phyloP scores from a whole-genome alignment of 2,329 filamentous ascomycete species.

The Aspergillus fumigatus region DNA sequence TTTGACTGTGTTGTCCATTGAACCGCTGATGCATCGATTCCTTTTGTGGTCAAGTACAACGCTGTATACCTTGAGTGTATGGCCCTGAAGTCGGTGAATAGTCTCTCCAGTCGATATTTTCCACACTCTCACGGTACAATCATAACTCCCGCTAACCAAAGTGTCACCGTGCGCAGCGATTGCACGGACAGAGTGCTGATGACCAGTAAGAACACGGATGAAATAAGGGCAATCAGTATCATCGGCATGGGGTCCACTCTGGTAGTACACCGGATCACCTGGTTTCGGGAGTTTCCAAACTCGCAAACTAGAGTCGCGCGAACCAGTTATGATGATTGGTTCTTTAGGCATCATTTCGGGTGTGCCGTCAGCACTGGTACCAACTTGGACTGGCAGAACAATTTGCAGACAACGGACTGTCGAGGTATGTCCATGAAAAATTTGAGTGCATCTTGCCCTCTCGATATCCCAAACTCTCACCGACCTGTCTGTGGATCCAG shows the following conservation, averaged over 20 bases:
- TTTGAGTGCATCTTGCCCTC: slow-evolving; percentile 83
- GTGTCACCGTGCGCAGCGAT: slow-evolving; percentile 94
- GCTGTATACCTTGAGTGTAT: slow-evolving; percentile 92
- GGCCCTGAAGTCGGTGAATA: slow-evolving; percentile 76
- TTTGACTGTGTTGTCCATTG: slow-evolving; percentile 97
- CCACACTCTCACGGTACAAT: slow-evolving; percentile 93
- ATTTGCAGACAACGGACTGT: slow-evolving; percentile 96
- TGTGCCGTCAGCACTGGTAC: slow-evolving; percentile 64
- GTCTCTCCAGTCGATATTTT: slow-evolving; percentile 92
- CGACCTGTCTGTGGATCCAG: slow-evolving; percentile 90
- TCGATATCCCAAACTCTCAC: slow-evolving; percentile 99
- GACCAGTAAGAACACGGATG: slow-evolving; percentile 77
- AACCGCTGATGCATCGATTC: slow-evolving; percentile 93
- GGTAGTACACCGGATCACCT: slow-evolving; percentile 71
- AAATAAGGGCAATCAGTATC: slow-evolving; percentile 89
- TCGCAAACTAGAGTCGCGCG: slow-evolving; percentile 85
- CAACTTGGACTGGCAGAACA: slow-evolving; percentile 76
- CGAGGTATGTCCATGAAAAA: slow-evolving; percentile 96
- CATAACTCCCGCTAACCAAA: slow-evolving; percentile 95
- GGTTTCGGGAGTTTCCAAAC: slow-evolving; percentile 90
- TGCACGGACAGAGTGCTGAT: slow-evolving; percentile 89
- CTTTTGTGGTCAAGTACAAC: slow-evolving; percentile 89
- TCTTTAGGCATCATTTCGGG: slow-evolving; percentile 87
- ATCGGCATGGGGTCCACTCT: slow-evolving; percentile 67
- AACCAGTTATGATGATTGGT: slow-evolving; percentile 94